Evolutionary conservation across 805 yeast species (phyloP), one percentile per base, ranked within the genome.

Genomic region (Barnettozyma salicaria): DNA sequence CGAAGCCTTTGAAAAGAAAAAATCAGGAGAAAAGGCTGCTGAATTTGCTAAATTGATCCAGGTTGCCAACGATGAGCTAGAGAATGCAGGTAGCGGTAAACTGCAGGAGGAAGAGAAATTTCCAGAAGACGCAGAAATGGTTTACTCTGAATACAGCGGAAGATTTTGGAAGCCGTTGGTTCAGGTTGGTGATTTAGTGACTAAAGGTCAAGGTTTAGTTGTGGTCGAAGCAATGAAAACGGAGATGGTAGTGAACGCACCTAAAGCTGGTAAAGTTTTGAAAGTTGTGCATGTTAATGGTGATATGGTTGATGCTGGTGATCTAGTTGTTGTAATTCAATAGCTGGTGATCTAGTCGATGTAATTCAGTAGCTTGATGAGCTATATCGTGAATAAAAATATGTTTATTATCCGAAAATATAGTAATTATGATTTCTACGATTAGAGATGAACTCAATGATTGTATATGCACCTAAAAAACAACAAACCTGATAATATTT

Each of bases 161-260:
- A 72, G 97, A 49, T 88, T 84, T 72, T 90, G 98, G 98, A 90
- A 92, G 61, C 76, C 94, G 1, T 64, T 88, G 47, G 94, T 82
- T 20, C 63, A 70, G 40, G 89, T 72, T 31, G 96, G 96, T 18
- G 92, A 84, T 50, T 61, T 47, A 5, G 94, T 90, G 19, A 63
- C 67, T 36, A 71, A 64, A 32, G 94, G 89, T 23, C 90, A 86
- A 50, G 87, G 87, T 5, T 68, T 90, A 43, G 74, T 90, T 47
- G 87, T 92, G 27, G 85, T 90, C 37, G 98, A 90, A 62, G 97
- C 98, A 38, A 90, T 90, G 98, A 90, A 90, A 70, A 92, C 97
- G 0, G 98, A 90, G 63, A 90, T 90, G 97, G 74, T 77, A 34
- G 95, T 90, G 24, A 68, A 62, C 37, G 77, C 97, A 16, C 72